Evolutionary conservation across 371 early-diverging fungal species (phyloP).

Genomic region (Capillidium rhysosporum): DNA sequence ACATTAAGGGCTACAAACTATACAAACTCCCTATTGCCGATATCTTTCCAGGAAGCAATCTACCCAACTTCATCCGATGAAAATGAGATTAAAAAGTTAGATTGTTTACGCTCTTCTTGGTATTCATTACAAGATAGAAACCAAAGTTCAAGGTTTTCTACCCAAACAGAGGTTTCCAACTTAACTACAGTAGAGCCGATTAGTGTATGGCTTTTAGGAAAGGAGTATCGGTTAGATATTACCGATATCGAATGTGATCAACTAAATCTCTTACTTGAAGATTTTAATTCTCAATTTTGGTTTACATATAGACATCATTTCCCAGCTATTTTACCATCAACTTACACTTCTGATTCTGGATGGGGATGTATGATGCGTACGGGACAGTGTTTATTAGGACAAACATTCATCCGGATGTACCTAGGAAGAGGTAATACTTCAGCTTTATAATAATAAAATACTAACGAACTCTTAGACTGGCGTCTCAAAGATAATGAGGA

Average conservation of each 20-base stretch:
- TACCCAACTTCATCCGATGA: too few species aligned
- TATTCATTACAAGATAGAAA: neutral
- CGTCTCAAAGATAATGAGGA: constrained; percentile 18
- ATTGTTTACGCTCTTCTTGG: too few species aligned
- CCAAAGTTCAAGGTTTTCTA: too few species aligned
- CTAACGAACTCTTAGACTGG: constrained; percentile 17
- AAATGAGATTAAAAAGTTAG: too few species aligned
- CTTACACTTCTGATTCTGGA: constrained; percentile 67
- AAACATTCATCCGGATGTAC: constrained; percentile 48
- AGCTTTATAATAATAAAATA: neutral
- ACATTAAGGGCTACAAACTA: too few species aligned
- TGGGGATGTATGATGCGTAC: constrained; percentile 97
- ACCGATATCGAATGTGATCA: neutral
- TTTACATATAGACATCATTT: constrained; percentile 82
- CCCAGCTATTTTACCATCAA: constrained; percentile 58
- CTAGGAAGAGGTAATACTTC: constrained; percentile 37
- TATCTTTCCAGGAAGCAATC: too few species aligned
- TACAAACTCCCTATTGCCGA: too few species aligned
- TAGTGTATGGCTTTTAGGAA: constrained; percentile 8
- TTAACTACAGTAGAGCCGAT: neutral
- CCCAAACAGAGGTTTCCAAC: neutral
- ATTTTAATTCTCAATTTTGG: constrained; percentile 66
- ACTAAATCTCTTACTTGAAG: constrained; percentile 25
- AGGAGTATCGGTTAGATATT: neutral
- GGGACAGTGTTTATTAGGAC: constrained; percentile 82